Evolutionary conservation across 2,329 filamentous ascomycete species (phyloP), one percentile per base, ranked within the genome.

Genomic region (Cercospora zeina): DNA sequence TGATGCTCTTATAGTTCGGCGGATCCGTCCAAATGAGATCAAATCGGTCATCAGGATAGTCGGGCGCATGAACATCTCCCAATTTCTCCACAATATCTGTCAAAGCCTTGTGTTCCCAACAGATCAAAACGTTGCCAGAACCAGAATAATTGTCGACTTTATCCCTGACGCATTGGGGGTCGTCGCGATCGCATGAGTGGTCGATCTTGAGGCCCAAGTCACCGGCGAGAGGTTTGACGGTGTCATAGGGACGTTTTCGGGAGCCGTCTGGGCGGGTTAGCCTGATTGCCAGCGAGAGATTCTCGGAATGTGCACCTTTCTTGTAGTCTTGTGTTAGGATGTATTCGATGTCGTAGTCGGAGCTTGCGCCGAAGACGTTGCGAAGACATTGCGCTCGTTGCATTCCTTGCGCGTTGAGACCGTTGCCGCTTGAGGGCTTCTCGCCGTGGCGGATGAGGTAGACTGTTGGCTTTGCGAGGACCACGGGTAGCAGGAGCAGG

Each of bases 381-480:
- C 81, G 76, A n/a, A 88, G 74, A 65, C 85, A 87, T 68, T 87
- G 81, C 0, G 85, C 82, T 14, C 85, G 82, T 72, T 84, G 62
- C 58, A 79, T 65, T n/a, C 85, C 85, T 62, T 80, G 68, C 0
- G 77, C 67, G 59, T 73, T 84, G 50, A 87, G 76, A 1, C 84
- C 84, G 61, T 79, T 74, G 34, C 76, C 76, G 14, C 78, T 78
- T 1, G 69, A 61, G 2, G 85, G 85, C 73, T 88, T 88, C 72
- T 88, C 85, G 62, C 85, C 85, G 66, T 88, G 85, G 16, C 85
- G 82, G 70, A 88, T 87, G 8, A 87, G 74, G 70, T 86, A 88
- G 33, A 87, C 82, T 0, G 81, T 86, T 1, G 83, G 79, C 14
- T 72, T 57, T 13, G 67, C 70, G 2, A 67, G 45, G 4, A 61